A percentile compares a stretch with the other conserved stretches of the same genome.
Evolutionary conservation across 169 alveolate genomes (phyloP).

Genomic region (Eimeria acervulina): DNA sequence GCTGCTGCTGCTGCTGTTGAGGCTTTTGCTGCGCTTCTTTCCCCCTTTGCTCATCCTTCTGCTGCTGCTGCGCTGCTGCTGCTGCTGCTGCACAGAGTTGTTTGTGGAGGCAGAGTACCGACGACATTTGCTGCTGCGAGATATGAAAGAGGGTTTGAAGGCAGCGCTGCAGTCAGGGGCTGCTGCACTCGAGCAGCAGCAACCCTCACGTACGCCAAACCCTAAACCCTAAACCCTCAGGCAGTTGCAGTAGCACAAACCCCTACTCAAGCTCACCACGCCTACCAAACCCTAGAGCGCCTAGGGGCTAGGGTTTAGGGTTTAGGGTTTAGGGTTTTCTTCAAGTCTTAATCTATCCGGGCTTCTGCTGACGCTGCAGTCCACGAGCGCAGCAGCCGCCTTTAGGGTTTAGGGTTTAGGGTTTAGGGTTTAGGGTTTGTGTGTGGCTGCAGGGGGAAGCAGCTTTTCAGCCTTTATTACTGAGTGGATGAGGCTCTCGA

Average conservation of each 20-base stretch:
- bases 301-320: background rate
- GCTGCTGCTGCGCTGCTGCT: slow-evolving; percentile 42
- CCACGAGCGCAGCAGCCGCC: no score
- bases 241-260: no score
- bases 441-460: background rate
- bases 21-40: background rate
- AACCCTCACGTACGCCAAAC: background rate
- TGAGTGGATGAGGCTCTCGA: slow-evolving; percentile 37
- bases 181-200: background rate
- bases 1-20: slow-evolving; percentile 39
- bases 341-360: no score
- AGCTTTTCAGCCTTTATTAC: background rate
- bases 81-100: slow-evolving; percentile 42
- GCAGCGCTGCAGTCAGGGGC: background rate
- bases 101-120: slow-evolving; percentile 53
- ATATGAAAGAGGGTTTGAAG: background rate
- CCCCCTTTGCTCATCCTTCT: background rate
- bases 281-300: background rate
- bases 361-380: no score
- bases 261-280: background rate
- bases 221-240: background rate
- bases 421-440: slow-evolving; percentile 16
- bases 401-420: background rate
- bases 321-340: background rate
- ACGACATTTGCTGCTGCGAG: background rate